Evolutionary conservation across 1,139 yeast species (phyloP).

Genomic region (Suhomyces bribrorum): DNA sequence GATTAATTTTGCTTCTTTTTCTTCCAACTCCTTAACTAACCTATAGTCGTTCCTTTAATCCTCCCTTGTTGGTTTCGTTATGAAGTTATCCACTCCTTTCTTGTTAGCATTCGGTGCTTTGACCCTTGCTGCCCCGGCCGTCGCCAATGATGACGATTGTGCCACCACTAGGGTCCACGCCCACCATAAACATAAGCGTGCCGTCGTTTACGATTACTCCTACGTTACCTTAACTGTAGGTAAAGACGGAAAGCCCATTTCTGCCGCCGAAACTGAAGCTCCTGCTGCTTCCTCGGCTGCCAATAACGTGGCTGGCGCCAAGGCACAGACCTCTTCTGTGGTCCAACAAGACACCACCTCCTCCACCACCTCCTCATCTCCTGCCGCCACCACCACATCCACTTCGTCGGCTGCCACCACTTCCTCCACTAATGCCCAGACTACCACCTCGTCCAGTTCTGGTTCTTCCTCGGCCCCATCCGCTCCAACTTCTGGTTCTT

Average conservation of each 20-base stretch:
- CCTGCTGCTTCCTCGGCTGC: slow-evolving; percentile 8
- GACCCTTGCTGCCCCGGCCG: slow-evolving; percentile 27
- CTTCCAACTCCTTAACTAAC: slow-evolving; percentile 11
- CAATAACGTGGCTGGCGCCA: slow-evolving; percentile 14
- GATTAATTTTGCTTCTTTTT: slow-evolving; percentile 1
- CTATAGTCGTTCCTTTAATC: slow-evolving; percentile 20
- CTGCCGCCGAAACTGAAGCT: slow-evolving; percentile 10
- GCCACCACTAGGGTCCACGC: slow-evolving; percentile 44
- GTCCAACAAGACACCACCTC: slow-evolving; percentile 4
- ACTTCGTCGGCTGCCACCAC: slow-evolving; percentile 22
- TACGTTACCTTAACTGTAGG: slow-evolving; percentile 78
- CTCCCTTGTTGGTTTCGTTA: slow-evolving; percentile 15
- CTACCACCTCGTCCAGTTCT: slow-evolving; percentile 20
- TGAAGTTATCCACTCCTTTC: slow-evolving; percentile 35
- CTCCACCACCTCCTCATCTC: slow-evolving; percentile 7
- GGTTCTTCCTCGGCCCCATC: slow-evolving; percentile 14
- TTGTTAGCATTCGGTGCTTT: slow-evolving; percentile 38
- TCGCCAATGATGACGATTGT: slow-evolving; percentile 41
- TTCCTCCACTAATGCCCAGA: slow-evolving; percentile 31
- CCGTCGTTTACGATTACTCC: slow-evolving; percentile 78
- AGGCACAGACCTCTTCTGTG: no score
- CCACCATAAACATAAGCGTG: slow-evolving; percentile 77
- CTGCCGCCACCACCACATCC: slow-evolving; percentile 10
- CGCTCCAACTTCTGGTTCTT: slow-evolving; percentile 19
- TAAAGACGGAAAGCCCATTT: slow-evolving; percentile 49